These are phyloP conservation scores for Fennellomyces sp. DNA, from an alignment of 371 early-diverging fungal genomes.

Conservation along the genomic window DNA sequence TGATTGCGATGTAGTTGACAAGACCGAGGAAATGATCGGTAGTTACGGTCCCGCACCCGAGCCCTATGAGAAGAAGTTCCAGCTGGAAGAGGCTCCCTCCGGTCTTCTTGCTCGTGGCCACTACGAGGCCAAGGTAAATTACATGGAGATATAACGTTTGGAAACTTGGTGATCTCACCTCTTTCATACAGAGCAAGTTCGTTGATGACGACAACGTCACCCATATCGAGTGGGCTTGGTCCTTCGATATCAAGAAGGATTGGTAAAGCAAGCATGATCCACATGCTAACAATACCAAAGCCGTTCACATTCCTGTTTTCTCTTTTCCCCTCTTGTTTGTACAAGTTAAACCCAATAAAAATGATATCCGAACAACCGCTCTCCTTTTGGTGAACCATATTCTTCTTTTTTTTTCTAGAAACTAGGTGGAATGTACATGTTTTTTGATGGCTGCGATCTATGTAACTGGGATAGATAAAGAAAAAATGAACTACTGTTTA, in stretches of 20 bases:
- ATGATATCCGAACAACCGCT: too few species aligned
- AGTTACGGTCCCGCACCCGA: slow-evolving; percentile 86
- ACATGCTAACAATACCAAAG: neutral
- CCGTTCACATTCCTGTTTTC: slow-evolving; percentile 1
- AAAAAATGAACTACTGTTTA: slow-evolving; percentile 46
- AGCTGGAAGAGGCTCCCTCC: slow-evolving; percentile 84
- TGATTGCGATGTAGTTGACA: slow-evolving; percentile 68
- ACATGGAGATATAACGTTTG: neutral
- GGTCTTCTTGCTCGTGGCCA: slow-evolving; percentile 92
- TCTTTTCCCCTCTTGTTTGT: neutral
- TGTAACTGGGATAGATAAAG: neutral
- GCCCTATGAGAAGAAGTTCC: slow-evolving; percentile 85
- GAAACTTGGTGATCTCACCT: neutral
- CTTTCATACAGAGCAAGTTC: slow-evolving; percentile 49
- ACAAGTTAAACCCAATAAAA: neutral
- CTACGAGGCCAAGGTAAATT: slow-evolving; percentile 76
- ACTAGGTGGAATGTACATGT: slow-evolving; percentile 6
- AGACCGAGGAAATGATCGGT: slow-evolving; percentile 95
- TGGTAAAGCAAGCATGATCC: slow-evolving; percentile 43
- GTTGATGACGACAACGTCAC: slow-evolving; percentile 63
- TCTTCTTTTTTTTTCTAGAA: slow-evolving; percentile 1
- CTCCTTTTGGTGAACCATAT: neutral
- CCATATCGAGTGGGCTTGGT: slow-evolving; percentile 70
- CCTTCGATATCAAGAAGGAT: slow-evolving; percentile 73
- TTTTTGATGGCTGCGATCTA: slow-evolving; percentile 1